Conservation (phyloP, 805 yeast species). For the Kuraishia floccosa region DNA sequence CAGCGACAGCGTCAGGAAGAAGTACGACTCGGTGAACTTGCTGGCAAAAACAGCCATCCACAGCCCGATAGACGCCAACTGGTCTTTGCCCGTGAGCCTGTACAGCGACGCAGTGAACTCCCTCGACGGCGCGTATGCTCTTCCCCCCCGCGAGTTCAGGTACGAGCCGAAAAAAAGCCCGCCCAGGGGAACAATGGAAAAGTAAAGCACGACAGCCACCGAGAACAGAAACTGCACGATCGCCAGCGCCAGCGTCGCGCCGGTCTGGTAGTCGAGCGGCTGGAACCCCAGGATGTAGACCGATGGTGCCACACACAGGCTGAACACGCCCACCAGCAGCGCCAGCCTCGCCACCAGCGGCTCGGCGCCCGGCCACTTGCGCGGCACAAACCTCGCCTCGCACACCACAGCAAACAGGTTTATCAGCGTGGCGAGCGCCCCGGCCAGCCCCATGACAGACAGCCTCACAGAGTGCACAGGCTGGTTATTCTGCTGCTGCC, state of each 20-base stretch:
- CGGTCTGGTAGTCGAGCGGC: slow-evolving; percentile 20
- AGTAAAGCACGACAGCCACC: slow-evolving; percentile 38
- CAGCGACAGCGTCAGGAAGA: slow-evolving; percentile 61
- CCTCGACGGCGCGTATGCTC: slow-evolving; percentile 39
- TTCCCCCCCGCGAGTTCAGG: slow-evolving; percentile 13
- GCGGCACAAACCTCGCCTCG: slow-evolving; percentile 57
- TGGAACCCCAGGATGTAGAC: slow-evolving; percentile 33
- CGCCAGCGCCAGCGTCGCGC: slow-evolving; percentile 31
- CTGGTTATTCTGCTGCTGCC: slow-evolving; percentile 38
- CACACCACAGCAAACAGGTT: slow-evolving; percentile 43
- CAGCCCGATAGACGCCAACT: slow-evolving; percentile 52
- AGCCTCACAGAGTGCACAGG: slow-evolving; percentile 48
- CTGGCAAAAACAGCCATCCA: slow-evolving; percentile 61
- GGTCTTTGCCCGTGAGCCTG: slow-evolving; percentile 37
- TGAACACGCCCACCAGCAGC: slow-evolving; percentile 27
- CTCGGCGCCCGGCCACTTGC: slow-evolving; percentile 64
- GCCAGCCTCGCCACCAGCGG: slow-evolving; percentile 38
- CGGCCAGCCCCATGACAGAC: slow-evolving; percentile 57
- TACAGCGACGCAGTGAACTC: slow-evolving; percentile 53
- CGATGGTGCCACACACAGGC: slow-evolving; percentile 37
- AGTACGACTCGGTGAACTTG: slow-evolving; percentile 68
- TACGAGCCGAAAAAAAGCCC: slow-evolving; percentile 36
- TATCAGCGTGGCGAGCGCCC: slow-evolving; percentile 46
- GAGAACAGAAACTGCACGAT: slow-evolving; percentile 47
- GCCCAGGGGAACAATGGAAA: slow-evolving; percentile 53